A percentile compares a stretch with the other conserved stretches of the same genome.
Evolutionary conservation across 139 green algal genomes (phyloP).

Genomic region (Ettlia oleoabundans): DNA sequence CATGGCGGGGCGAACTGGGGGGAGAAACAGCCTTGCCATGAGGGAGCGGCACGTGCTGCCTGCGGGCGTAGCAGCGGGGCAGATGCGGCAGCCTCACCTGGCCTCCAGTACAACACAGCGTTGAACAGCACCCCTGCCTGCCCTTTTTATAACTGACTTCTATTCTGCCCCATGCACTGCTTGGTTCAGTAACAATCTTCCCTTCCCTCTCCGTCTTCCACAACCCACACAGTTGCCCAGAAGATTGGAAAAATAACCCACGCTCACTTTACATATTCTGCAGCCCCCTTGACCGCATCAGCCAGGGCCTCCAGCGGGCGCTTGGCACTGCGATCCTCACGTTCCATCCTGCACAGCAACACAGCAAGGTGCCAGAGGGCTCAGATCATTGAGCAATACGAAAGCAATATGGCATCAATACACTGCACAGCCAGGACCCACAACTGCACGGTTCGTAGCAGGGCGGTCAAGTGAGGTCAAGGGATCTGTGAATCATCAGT

Average conservation of each 20-base stretch:
- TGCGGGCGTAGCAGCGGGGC: not conserved
- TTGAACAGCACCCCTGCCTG: too few species aligned
- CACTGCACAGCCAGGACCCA: too few species aligned
- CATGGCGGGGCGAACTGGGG: not conserved
- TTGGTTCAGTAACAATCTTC: too few species aligned
- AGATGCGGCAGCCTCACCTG: too few species aligned
- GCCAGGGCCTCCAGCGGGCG: slow-evolving; percentile 19
- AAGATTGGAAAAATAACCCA: not conserved
- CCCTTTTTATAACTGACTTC: too few species aligned
- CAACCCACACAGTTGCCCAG: not conserved
- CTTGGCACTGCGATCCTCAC: slow-evolving; percentile 21
- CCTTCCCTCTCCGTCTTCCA: not conserved
- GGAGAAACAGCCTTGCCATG: not conserved
- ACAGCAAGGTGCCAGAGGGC: too few species aligned
- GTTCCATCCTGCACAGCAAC: not conserved
- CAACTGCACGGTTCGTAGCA: too few species aligned
- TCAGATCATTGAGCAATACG: not conserved
- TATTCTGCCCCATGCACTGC: too few species aligned
- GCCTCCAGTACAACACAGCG: too few species aligned
- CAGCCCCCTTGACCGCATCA: slow-evolving; percentile 13
- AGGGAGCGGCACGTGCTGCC: slow-evolving; percentile 11
- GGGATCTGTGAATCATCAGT: not conserved
- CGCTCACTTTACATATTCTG: slow-evolving; percentile 19
- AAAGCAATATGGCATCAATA: too few species aligned
- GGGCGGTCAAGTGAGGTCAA: too few species aligned